Evolutionary conservation across 2,329 filamentous ascomycete genomes (phyloP).

Genomic region (Fusarium floridanum): DNA sequence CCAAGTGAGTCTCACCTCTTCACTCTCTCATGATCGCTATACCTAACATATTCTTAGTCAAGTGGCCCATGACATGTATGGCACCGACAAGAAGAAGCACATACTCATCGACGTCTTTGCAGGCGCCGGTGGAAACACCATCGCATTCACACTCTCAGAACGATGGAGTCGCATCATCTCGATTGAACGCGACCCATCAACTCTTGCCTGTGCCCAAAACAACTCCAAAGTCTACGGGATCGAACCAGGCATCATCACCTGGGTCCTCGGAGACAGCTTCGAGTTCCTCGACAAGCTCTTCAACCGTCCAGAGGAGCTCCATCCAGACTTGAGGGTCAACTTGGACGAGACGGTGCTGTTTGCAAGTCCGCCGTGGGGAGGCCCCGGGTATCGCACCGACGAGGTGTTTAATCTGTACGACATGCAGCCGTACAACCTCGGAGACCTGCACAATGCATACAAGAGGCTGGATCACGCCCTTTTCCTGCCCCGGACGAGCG

Average conservation of each 20-base stretch:
- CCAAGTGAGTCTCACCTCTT: constrained; percentile 69
- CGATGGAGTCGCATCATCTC: constrained; percentile 88
- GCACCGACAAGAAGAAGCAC: constrained; percentile 66
- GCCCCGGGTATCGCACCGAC: constrained; percentile 66
- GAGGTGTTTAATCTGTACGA: constrained; percentile 84
- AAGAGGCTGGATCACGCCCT: constrained; percentile 73
- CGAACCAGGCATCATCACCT: constrained; percentile 77
- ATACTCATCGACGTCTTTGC: constrained; percentile 90
- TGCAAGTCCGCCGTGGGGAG: constrained; percentile 72
- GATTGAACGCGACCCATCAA: constrained; percentile 85
- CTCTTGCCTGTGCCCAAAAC: constrained; percentile 89
- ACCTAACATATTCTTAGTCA: constrained; percentile 61
- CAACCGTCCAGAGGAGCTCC: constrained; percentile 52
- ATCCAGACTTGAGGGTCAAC: constrained; percentile 57
- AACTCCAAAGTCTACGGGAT: constrained; percentile 92
- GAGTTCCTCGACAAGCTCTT: constrained; percentile 69
- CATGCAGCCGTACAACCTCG: constrained; percentile 89
- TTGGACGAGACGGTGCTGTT: constrained; percentile 62
- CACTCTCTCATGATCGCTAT: neutral
- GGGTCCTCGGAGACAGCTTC: constrained; percentile 90
- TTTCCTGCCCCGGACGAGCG: constrained; percentile 87
- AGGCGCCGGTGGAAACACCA: constrained; percentile 92
- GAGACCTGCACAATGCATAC: constrained; percentile 73
- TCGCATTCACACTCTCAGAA: constrained; percentile 87
- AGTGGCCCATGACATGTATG: constrained; percentile 79